A percentile compares a stretch with the other conserved stretches of the same genome.
Conservation (phyloP, 495 filamentous ascomycete species). For the Talaromyces liani region DNA sequence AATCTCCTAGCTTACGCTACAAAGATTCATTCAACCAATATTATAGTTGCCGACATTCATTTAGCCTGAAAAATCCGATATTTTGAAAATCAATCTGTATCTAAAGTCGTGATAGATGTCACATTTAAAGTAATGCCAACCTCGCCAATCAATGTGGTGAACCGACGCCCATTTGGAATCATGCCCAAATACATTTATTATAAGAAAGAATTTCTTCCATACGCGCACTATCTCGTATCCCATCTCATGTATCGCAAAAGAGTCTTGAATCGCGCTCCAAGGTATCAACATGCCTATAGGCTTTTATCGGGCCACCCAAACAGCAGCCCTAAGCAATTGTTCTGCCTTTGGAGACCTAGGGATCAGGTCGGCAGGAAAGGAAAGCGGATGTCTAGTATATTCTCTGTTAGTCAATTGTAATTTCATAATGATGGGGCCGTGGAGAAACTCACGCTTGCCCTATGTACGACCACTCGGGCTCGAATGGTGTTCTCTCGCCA, state of each 20-base stretch:
- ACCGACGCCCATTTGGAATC: background rate
- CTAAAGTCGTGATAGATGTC: background rate
- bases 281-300: background rate
- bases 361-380: background rate
- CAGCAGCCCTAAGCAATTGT: background rate
- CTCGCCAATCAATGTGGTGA: background rate
- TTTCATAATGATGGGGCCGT: background rate
- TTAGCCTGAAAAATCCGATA: background rate
- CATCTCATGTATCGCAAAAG: background rate
- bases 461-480: constrained; percentile 1
- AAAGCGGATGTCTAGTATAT: background rate
- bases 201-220: background rate
- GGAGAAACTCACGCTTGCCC: background rate
- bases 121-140: background rate
- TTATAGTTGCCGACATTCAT: background rate
- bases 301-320: background rate
- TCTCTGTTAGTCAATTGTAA: background rate
- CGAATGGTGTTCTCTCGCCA: constrained; percentile 7
- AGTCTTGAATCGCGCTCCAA: background rate
- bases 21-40: too few relatives aligned
- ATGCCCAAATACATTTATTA: background rate
- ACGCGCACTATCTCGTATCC: background rate
- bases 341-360: background rate
- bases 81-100: background rate
- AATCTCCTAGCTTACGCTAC: too few relatives aligned